These are phyloP conservation scores for Pouteria campechiana DNA, from an alignment of 179 eudicot genomes.

Conservation along the genomic window DNA sequence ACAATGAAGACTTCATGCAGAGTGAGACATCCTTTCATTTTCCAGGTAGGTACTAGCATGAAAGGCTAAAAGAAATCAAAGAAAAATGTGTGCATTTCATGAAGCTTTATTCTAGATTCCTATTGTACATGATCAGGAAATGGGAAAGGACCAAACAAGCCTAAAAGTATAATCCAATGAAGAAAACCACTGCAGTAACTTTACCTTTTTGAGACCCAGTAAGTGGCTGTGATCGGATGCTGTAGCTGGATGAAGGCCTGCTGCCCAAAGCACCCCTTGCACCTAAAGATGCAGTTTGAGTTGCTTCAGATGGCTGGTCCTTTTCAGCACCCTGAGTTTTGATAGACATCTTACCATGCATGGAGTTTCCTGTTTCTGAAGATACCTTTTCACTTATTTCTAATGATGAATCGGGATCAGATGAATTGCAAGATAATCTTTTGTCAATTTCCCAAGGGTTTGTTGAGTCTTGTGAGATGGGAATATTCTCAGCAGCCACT, in stretches of 20 bases:
- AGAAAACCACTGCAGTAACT: not conserved
- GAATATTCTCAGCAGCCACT: constrained; percentile 20
- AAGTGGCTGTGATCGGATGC: constrained; percentile 16
- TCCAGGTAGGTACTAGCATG: no score
- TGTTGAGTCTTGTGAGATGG: no score
- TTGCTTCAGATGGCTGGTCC: constrained; percentile 15
- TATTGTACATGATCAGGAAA: no score
- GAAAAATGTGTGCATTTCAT: no score
- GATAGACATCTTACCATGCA: constrained; percentile 11
- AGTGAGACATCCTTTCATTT: no score
- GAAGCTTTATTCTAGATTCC: no score
- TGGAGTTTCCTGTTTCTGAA: constrained; percentile 13
- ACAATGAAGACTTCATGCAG: no score
- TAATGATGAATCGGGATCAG: no score
- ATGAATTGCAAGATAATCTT: no score
- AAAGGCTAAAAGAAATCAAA: no score
- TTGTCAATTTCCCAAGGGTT: no score
- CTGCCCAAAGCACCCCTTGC: constrained; percentile 12
- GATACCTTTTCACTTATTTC: constrained; percentile 3
- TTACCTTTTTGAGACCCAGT: constrained; percentile 30
- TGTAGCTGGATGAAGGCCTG: constrained; percentile 26
- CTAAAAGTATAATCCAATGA: not conserved
- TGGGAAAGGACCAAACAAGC: no score
- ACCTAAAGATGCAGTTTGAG: constrained; percentile 10
- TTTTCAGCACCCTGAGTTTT: constrained; percentile 15